Base-by-base conservation (phyloP, 208 protist species). In the Wallacemonas sp. region DNA sequence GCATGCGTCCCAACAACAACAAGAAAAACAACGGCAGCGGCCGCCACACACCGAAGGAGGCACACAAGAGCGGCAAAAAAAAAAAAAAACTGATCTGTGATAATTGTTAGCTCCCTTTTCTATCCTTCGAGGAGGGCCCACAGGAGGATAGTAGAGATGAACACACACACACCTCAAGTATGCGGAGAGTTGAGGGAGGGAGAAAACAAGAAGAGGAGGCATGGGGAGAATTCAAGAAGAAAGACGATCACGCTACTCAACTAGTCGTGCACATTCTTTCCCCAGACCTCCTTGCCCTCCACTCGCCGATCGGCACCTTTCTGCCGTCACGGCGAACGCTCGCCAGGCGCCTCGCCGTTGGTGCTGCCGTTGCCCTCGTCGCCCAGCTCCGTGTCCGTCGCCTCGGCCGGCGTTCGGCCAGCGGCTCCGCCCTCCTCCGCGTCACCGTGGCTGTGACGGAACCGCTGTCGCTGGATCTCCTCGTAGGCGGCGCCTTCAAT, bases 401-500 rank as follows among this genome's bases (percentile, higher is more conserved):
- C 42, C 42, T 53, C 45, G 4, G 37, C 62, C 42, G 63, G 73
- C 13, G 41, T 46, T 10, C 50, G 50, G 26, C 50, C 50, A 3
- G 50, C 50, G 19, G 44, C 65, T 1, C 42, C 61, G 9, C 52
- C 65, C 41, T 34, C 57, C 57, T 78, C 75, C 42, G 77, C 71
- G 44, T 71, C 48, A 1, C 10, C 27, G 12, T 39, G 50, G 29
- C 50, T n/a, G 15, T 57, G 6, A 19, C 83, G 78, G 85, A 84
- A 92, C 50, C 64, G 52, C 27, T 62, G 50, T 21, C 81, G 73
- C 36, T 89, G 80, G 2, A 83, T 29, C 66, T 82, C 73, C 64
- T 91, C 81, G 21, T 73, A 38, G n/a, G 83, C 85, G 12, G 71
- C 75, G 13, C 45, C 66, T 55, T 91, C 81, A 63, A 92, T 91